phyloP scores from a whole-genome alignment of 2,329 filamentous ascomycete genomes.

The Colletotrichum costaricense region DNA sequence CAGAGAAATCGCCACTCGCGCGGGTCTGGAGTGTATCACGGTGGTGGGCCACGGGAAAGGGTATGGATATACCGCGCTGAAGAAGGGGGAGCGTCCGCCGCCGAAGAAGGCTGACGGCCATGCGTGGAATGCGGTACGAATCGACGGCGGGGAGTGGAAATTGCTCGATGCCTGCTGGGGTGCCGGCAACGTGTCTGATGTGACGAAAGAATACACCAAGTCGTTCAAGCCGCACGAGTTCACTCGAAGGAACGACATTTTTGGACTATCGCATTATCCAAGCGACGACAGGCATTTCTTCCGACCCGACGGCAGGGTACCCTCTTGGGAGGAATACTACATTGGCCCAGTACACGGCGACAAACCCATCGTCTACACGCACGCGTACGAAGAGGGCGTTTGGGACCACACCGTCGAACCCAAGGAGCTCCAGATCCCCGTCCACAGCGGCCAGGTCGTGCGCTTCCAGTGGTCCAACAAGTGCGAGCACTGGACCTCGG shows the following conservation, averaged over 20 bases:
- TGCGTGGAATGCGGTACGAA: slow-evolving; percentile 93
- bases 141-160: slow-evolving; percentile 92
- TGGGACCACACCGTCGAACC: slow-evolving; percentile 72
- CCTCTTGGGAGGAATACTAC: slow-evolving; percentile 87
- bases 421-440: slow-evolving; percentile 66
- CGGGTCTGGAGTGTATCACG: slow-evolving; percentile 82
- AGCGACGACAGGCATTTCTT: slow-evolving; percentile 76
- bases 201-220: slow-evolving; percentile 70
- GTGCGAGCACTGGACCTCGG: slow-evolving; percentile 87
- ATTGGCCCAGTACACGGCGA: slow-evolving; percentile 66
- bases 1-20: slow-evolving; percentile 79
- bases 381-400: slow-evolving; percentile 62
- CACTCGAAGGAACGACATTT: slow-evolving; percentile 77
- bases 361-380: slow-evolving; percentile 58
- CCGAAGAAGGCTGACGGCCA: slow-evolving; percentile 73
- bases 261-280: slow-evolving; percentile 86
- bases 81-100: slow-evolving; percentile 74
- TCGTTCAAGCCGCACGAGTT: slow-evolving; percentile 75
- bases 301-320: slow-evolving; percentile 74
- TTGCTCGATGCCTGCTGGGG: slow-evolving; percentile 95
- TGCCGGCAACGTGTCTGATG: slow-evolving; percentile 73
- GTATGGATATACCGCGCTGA: slow-evolving; percentile 74
- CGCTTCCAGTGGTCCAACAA: slow-evolving; percentile 84
- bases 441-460: slow-evolving; percentile 67
- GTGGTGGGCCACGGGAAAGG: slow-evolving; percentile 89